phyloP scores from a whole-genome alignment of 805 yeast species.

The Candida palmyrensis region DNA sequence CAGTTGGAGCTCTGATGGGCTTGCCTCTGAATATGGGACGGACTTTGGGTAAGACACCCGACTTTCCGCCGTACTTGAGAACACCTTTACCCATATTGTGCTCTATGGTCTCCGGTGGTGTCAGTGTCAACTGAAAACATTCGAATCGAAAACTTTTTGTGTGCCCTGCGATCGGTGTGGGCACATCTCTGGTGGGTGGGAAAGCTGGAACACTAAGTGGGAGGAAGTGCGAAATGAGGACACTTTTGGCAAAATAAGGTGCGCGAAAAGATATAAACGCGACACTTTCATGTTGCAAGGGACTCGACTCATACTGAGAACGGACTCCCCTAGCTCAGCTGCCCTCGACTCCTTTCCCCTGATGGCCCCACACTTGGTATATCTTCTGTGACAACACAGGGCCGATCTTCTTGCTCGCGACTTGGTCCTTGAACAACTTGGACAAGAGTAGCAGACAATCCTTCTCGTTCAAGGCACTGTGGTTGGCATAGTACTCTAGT shows the following conservation, averaged over 20 bases:
- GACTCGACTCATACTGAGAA: too few species aligned
- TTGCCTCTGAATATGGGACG: constrained; percentile 66
- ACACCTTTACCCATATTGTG: constrained; percentile 46
- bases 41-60: constrained; percentile 78
- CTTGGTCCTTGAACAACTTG: constrained; percentile 32
- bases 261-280: too few species aligned
- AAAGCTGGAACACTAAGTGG: too few species aligned
- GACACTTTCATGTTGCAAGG: too few species aligned
- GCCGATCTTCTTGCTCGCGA: constrained; percentile 51
- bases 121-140: too few species aligned
- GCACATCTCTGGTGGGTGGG: too few species aligned
- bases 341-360: too few species aligned
- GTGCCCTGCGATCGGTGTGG: too few species aligned
- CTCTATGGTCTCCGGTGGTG: too few species aligned
- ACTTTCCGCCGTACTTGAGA: constrained; percentile 54
- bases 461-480: constrained; percentile 10
- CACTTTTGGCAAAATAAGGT: too few species aligned
- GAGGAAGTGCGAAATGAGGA: too few species aligned
- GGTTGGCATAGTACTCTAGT: constrained; percentile 36
- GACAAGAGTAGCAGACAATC: constrained; percentile 28
- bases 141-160: too few species aligned
- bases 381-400: constrained; percentile 46
- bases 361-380: constrained; percentile 54
- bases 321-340: background rate
- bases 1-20: constrained; percentile 50